A percentile compares a stretch with the other conserved stretches of the same genome.
Evolutionary conservation across 495 filamentous ascomycete species (phyloP).

Genomic region (Pyronema omphalodes): DNA sequence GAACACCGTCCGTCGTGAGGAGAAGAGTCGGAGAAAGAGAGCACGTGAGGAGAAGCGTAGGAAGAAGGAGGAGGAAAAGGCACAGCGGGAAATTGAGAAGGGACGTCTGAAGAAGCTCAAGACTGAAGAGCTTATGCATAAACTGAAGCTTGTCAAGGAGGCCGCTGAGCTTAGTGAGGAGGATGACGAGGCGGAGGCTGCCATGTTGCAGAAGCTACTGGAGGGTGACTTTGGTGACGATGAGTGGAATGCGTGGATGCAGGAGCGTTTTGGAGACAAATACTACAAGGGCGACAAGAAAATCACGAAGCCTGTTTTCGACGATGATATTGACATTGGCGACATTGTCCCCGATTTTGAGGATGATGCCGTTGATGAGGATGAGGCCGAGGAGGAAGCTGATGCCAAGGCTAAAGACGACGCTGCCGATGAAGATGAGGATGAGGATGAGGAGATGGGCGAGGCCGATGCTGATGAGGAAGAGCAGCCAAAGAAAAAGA

Average conservation of each 20-base stretch:
- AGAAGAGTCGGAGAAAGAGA: slow-evolving; percentile 55
- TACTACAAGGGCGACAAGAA: slow-evolving; percentile 63
- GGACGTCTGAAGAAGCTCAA: slow-evolving; percentile 69
- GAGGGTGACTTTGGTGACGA: slow-evolving; percentile 74
- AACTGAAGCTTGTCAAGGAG: slow-evolving; percentile 63
- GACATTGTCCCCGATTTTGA: slow-evolving; percentile 78
- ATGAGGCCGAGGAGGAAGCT: slow-evolving; percentile 32
- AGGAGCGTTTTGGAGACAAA: slow-evolving; percentile 61
- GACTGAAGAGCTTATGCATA: slow-evolving; percentile 70
- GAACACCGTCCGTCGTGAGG: slow-evolving; percentile 67
- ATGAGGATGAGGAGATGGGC: slow-evolving; percentile 27
- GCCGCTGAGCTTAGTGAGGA: slow-evolving; percentile 58
- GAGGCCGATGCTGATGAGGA: slow-evolving; percentile 26
- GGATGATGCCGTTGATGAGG: slow-evolving; percentile 35
- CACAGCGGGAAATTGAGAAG: slow-evolving; percentile 57
- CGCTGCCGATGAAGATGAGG: slow-evolving; percentile 16
- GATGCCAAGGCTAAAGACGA: slow-evolving; percentile 28
- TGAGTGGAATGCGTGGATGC: slow-evolving; percentile 78
- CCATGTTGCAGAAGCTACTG: slow-evolving; percentile 64
- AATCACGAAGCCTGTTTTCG: slow-evolving; percentile 82
- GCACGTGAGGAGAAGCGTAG: slow-evolving; percentile 55
- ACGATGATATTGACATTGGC: slow-evolving; percentile 90
- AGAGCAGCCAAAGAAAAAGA: slow-evolving; percentile 37
- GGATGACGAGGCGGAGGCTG: slow-evolving; percentile 46
- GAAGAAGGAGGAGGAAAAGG: slow-evolving; percentile 60